A percentile compares a stretch with the other conserved stretches of the same genome.
These are phyloP conservation scores for Prunella vulgaris DNA, from an alignment of 257 asterid species.

Conservation along the genomic window DNA sequence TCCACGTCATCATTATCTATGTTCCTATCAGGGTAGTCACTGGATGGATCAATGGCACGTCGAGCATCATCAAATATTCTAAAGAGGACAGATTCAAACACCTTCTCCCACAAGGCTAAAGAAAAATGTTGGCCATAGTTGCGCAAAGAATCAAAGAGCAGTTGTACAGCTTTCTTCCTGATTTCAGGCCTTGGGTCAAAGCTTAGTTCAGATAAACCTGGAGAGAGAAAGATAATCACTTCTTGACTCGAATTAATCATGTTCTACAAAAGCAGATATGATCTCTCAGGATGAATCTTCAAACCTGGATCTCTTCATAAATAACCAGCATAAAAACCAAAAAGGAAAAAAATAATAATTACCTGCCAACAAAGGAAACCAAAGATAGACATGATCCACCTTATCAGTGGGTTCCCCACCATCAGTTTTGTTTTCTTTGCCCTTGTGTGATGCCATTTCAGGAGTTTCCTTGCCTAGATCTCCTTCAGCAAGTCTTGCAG, in stretches of 20 bases:
- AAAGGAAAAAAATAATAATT: conserved; percentile 2
- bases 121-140: conserved; percentile 95
- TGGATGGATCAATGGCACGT: conserved; percentile 84
- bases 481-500: conserved; percentile 97
- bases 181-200: conserved; percentile 96
- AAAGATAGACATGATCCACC: conserved; percentile 87
- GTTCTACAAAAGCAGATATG: neutral
- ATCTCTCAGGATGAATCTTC: conserved; percentile 4
- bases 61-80: conserved; percentile 91
- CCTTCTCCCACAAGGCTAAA: conserved; percentile 90
- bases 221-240: conserved; percentile 23
- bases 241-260: neutral
- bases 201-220: conserved; percentile 97
- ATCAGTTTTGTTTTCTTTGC: conserved; percentile 58
- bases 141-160: conserved; percentile 88
- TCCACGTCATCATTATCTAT: conserved; percentile 51
- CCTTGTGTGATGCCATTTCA: conserved; percentile 47
- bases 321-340: conserved; percentile 6
- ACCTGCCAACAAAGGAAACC: conserved; percentile 99
- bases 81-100: conserved; percentile 94
- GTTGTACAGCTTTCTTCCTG: conserved; percentile 87
- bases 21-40: conserved; percentile 46
- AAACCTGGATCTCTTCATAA: neutral
- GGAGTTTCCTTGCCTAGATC: conserved; percentile 63
- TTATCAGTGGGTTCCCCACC: conserved; percentile 58